Evolutionary conservation across 163 green algal species (phyloP), one percentile per base, ranked within the genome.

Genomic region (Scenedesmus sp.): DNA sequence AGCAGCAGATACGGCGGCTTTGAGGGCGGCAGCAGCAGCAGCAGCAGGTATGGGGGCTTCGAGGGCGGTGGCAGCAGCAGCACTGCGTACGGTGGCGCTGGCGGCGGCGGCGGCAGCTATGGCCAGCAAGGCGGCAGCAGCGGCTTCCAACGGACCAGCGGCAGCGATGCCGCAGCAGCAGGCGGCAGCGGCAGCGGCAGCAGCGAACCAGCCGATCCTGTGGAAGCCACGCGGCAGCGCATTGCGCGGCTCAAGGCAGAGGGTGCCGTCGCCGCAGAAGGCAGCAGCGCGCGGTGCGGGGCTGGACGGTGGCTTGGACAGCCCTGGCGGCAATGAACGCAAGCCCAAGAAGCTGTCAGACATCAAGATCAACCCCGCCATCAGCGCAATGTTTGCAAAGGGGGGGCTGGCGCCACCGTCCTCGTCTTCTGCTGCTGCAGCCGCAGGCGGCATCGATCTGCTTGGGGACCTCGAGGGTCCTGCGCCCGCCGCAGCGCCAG

Each of bases 291-390:
- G 68, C 24, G 22, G 26, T 10, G 56, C 40, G 80, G 1, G 10
- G 43, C 44, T 40, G 88, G 79, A 51, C 12, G 56, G 56, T n/a
- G 70, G 81, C 7, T 16, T 83, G 13, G 88, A 88, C 9, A 72
- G 73, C n/a, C 83, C 83, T 76, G 12, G 30, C 15, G 65, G 61
- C 46, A 49, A 26, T 30, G 53, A 59, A 15, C 68, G 59, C 49
- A 65, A 84, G 68, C 93, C 94, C 35, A 98, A 98, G 92, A 97
- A 96, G 91, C 95, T 99, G 53, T 95, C 92, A 0, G 95, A 98
- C 35, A 93, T 98, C 10, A 95, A 95, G 88, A 95, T 98, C 85
- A 96, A 98, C 88, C 95, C 97, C 9, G 95, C 95, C 26, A 98
- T 98, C 51, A 94, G 94, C 18, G 95, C 95, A 3, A 95, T 95